These are phyloP conservation scores for Straminergon stramineum DNA, from an alignment of 225 moss, liverwort and hornwort genomes.

Conservation along the genomic window DNA sequence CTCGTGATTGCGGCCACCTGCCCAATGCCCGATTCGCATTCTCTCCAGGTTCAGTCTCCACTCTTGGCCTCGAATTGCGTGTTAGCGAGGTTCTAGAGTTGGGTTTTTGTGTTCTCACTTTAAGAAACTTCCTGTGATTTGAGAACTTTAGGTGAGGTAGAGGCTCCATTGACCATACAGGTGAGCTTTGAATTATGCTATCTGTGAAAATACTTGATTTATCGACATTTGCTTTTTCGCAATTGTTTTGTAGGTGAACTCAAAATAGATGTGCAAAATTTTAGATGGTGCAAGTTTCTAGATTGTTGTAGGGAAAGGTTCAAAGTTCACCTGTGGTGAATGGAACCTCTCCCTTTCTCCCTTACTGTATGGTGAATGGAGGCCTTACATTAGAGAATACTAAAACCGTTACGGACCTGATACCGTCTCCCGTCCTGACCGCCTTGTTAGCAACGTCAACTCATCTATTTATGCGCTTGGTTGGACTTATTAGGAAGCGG, in stretches of 20 bases:
- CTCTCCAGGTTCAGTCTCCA: constrained; percentile 14
- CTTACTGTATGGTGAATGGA: not conserved
- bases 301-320: not conserved
- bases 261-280: not conserved
- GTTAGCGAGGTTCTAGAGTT: not conserved
- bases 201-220: not conserved
- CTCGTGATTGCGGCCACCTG: constrained; percentile 44
- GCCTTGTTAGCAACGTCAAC: not conserved
- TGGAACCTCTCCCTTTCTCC: not conserved
- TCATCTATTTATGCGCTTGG: not conserved
- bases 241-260: not conserved
- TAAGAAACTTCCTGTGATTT: not conserved
- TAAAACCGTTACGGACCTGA: no score
- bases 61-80: not conserved
- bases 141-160: not conserved
- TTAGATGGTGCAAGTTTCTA: not conserved
- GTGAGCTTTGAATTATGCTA: not conserved
- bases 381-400: not conserved
- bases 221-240: not conserved
- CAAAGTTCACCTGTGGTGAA: not conserved
- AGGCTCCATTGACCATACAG: not conserved
- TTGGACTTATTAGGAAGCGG: not conserved
- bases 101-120: not conserved
- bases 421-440: not conserved
- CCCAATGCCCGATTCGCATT: constrained; percentile 13